phyloP scores from a whole-genome alignment of 805 yeast species.

The Barnettozyma siamensis region DNA sequence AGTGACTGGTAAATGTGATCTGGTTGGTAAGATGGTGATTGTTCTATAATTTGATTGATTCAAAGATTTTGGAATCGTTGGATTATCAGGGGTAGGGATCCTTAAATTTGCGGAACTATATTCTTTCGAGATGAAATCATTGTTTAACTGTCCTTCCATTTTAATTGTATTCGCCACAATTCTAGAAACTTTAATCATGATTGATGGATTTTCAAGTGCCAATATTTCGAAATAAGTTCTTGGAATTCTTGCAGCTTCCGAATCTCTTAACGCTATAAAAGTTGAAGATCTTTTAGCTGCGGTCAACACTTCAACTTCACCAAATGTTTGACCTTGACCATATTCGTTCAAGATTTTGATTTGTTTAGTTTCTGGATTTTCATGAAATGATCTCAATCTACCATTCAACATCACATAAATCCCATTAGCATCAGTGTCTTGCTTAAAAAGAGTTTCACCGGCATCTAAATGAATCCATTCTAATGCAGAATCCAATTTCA shows the following conservation, averaged over 20 bases:
- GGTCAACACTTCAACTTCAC: constrained; percentile 91
- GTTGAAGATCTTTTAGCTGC: constrained; percentile 65
- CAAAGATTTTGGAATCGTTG: constrained; percentile 3
- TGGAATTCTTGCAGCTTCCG: constrained; percentile 91
- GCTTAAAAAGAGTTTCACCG: constrained; percentile 71
- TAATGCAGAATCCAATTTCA: constrained; percentile 80
- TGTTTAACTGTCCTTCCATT: constrained; percentile 8
- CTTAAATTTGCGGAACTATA: constrained; percentile 9
- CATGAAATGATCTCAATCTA: constrained; percentile 56
- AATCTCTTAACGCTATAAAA: constrained; percentile 82
- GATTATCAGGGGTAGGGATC: constrained; percentile 27
- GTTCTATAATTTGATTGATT: constrained; percentile 61
- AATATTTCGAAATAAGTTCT: constrained; percentile 81
- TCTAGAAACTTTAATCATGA: constrained; percentile 84
- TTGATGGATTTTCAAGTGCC: constrained; percentile 79
- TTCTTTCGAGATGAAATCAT: constrained; percentile 5
- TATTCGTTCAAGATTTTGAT: constrained; percentile 56
- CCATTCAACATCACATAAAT: constrained; percentile 88
- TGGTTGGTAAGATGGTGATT: constrained; percentile 75
- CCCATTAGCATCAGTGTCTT: constrained; percentile 86
- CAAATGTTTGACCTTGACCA: constrained; percentile 92
- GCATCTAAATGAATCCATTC: constrained; percentile 95
- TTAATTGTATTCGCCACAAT: constrained; percentile 63
- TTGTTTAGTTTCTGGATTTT: constrained; percentile 22
- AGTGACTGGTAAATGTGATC: constrained; percentile 75